Base-by-base conservation (phyloP, 2,329 filamentous ascomycete species). In the Aureobasidium sp. region DNA sequence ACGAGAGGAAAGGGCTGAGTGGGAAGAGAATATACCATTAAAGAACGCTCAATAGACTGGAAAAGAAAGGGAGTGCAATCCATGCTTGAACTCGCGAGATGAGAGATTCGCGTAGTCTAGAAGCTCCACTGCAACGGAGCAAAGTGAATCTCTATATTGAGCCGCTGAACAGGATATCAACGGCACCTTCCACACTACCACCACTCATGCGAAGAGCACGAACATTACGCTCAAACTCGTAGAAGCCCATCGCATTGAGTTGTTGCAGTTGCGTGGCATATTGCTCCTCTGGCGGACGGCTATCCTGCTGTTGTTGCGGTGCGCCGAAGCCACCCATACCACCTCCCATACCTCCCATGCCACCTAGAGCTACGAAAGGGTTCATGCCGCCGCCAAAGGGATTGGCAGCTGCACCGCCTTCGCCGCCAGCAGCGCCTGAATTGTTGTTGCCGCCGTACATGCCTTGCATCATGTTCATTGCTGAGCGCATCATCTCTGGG, bases 241-340 rank as follows among this genome's bases (percentile, higher is more conserved):
- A 96, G 76, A 99, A 99, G 3, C 94, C 94, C 94, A 99, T 99
- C 66, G 97, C 94, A 73, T 99, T 99, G 65, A 99, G 78, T 76
- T 97, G 91, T 63, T 91, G 82, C 54, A 99, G 79, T 76, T 99
- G 93, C 36, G 90, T 86, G 3, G 89, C 91, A 69, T 96, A 99
- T 63, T 90, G 81, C 75, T 97, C 94, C 79, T 99, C 94, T 0
- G 94, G 93, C 5, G 94, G 92, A 65, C 93, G 83, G 70, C 82
- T 96, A 75, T 99, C 94, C 3, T 82, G 75, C 5, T 91, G 88
- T 2, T 82, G 72, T 50, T 68, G 66, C 21, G 66, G 66, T 30
- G 67, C 60, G 10, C 64, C 74, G 3, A 71, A 69, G 44, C 71
- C 75, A 6, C 68, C 68, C 10, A 68, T 65, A 9, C 21, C 21